These are phyloP conservation scores for Cladosporium austrohemisphaericum DNA, from an alignment of 2,329 filamentous ascomycete species.

Conservation along the genomic window DNA sequence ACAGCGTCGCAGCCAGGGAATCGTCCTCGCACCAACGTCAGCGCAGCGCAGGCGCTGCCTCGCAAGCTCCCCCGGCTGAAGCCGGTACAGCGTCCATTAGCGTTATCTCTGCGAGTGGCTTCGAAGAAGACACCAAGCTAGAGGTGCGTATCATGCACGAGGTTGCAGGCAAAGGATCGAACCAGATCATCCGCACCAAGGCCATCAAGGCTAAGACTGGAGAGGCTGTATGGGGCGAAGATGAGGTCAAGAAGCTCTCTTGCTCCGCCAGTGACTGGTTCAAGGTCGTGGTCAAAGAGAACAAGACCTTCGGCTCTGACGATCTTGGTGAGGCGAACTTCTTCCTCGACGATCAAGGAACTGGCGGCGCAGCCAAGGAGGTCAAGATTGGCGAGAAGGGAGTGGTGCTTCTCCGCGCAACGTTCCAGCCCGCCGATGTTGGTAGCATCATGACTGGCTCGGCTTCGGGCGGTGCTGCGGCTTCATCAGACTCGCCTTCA, in stretches of 20 bases:
- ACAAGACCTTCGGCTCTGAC: conserved; percentile 79
- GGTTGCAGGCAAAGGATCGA: conserved; percentile 57
- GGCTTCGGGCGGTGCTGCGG: conserved; percentile 15
- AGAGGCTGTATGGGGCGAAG: conserved; percentile 57
- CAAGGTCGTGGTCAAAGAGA: conserved; percentile 79
- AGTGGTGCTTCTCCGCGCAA: conserved; percentile 54
- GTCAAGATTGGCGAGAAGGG: conserved; percentile 73
- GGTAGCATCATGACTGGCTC: conserved; percentile 21
- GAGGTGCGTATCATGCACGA: conserved; percentile 34
- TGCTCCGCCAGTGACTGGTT: conserved; percentile 83
- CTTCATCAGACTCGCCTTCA: conserved; percentile 1
- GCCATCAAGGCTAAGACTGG: conserved; percentile 72
- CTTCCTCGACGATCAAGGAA: conserved; percentile 78
- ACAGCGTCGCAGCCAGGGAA: conserved; percentile 18
- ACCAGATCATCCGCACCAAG: conserved; percentile 88
- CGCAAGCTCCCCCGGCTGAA: conserved; percentile 46
- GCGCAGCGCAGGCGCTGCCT: conserved; percentile 40
- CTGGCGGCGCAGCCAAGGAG: conserved; percentile 65
- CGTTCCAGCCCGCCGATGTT: conserved; percentile 28
- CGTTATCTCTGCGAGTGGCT: conserved; percentile 74
- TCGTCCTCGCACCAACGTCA: conserved; percentile 41
- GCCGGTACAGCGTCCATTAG: conserved; percentile 75
- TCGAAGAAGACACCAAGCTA: conserved; percentile 45
- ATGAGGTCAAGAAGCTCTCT: conserved; percentile 62
- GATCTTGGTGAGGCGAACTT: conserved; percentile 84